Base-by-base conservation (phyloP, 2,329 filamentous ascomycete species). In the Scytalidium lignicola region DNA sequence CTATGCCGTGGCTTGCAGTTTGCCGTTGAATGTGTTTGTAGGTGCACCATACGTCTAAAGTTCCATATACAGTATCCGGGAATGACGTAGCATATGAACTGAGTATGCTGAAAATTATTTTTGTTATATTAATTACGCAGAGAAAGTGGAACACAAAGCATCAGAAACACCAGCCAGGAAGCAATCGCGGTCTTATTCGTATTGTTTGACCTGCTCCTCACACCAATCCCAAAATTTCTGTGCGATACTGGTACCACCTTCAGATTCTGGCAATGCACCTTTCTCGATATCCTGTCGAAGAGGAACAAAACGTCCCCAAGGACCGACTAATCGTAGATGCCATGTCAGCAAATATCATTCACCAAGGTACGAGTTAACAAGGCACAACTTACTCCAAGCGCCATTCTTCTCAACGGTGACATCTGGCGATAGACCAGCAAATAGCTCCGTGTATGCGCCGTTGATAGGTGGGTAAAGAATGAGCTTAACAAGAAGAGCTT, bases 21-120 rank as follows among this genome's bases (percentile, higher is more conserved):
- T 79, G 23, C 74, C 74, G 1, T 58, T 78, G 57, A 70, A 67
- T 42, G 67, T 76, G 15, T 79, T 79, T 60, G 61, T 61, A 8
- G 55, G 52, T 15, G 44, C 46, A 9, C 47, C 50, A 13, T 59
- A 58, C 45, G 18, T 53, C 6, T 37, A 37, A 37, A 7, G n/a
- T 26, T 26, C 10, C 23, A 26, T 26, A 37, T 37, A 37, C 32
- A 9, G 4, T 37, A 37, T 37, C 32, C 23, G 23, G 23, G 10
- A 26, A 26, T 26, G 10, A n/a, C n/a, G n/a, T n/a, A n/a, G n/a
- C n/a, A n/a, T n/a, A n/a, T n/a, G n/a, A n/a, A n/a, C n/a, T n/a
- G n/a, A n/a, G n/a, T n/a, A n/a, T n/a, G n/a, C n/a, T n/a, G n/a
- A n/a, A n/a, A n/a, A n/a, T n/a, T n/a, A n/a, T n/a, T n/a, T n/a